Evolutionary conservation across 73 alveolate species (phyloP), one percentile per base, ranked within the genome.

Genomic region (Chromera velia): DNA sequence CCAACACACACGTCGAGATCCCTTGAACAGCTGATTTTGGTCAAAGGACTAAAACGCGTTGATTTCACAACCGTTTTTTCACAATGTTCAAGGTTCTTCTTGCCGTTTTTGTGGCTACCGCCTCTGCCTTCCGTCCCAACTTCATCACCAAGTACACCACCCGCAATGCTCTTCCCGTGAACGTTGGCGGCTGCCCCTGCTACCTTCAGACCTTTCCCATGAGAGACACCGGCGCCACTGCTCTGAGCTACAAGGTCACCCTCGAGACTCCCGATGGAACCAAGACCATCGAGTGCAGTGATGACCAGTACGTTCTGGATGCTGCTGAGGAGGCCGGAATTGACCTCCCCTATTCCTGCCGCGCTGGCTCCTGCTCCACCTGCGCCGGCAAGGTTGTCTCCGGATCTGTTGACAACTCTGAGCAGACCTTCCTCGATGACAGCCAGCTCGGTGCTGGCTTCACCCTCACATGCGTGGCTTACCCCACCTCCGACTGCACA

Each of bases 291-390:
- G 31, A 28, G 70, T 71, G 77, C 65, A 34, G 67, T 6, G 77
- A 71, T 34, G 77, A 71, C 34, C 64, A 26, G 66, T 71, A 71
- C 77, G n/a, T 71, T 18, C 34, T 71, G 77, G 77, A 71, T 34
- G 64, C 32, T 34, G 77, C 77, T 34, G 77, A 71, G 77, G 65
- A 71, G 66, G 77, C 32, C 28, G 77, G 77, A 32, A 1, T 71
- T 32, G 77, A 71, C 32, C 31, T 71, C 64, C 77, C 77, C 27
- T 71, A 71, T 66, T 71, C 77, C 33, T 71, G 77, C 32, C 65
- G 77, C 34, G 77, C 77, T 4, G 77, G 77, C 67, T 71, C 77
- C 10, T 71, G 77, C 66, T 71, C 77, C 33, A 71, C 64, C 34
- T 71, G 77, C 34, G 66, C 77, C 18, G 77, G 77, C 34, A 71